Percentiles rank a stretch among this genome's conserved stretches.
Evolutionary conservation across 2,329 filamentous ascomycete genomes (phyloP).

Genomic region (Ceratocystis smalleyi): DNA sequence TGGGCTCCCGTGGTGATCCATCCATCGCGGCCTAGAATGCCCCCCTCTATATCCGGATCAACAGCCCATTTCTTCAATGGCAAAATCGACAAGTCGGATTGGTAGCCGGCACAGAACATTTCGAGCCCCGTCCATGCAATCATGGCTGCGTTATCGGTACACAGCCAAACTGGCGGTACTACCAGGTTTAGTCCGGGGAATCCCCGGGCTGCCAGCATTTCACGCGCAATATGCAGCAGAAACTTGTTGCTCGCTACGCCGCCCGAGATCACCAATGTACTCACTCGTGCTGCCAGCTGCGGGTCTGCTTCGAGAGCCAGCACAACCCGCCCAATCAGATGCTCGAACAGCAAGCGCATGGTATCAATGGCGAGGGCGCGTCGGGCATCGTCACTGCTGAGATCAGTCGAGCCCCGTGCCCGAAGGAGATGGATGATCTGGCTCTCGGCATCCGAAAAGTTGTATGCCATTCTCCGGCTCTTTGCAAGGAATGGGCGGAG

Average conservation of each 20-base stretch:
- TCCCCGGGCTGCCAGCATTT: conserved; percentile 48
- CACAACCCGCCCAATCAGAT: conserved; percentile 60
- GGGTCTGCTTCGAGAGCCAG: conserved; percentile 28
- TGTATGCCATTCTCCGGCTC: conserved; percentile 46
- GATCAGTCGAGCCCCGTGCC: conserved; percentile 26
- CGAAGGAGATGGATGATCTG: conserved; percentile 42
- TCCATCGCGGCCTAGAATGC: conserved; percentile 46
- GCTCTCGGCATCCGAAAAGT: conserved; percentile 58
- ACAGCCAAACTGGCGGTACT: conserved; percentile 62
- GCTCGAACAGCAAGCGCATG: conserved; percentile 76
- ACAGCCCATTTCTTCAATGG: conserved; percentile 59
- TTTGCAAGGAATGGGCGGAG: conserved; percentile 51
- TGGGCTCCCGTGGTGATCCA: conserved; percentile 26
- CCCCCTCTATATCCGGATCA: conserved; percentile 45
- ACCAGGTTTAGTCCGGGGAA: conserved; percentile 45
- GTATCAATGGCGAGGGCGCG: conserved; percentile 52
- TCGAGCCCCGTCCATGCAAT: conserved; percentile 87
- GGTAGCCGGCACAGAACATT: conserved; percentile 72
- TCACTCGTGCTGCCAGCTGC: conserved; percentile 25
- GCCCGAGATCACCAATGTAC: conserved; percentile 66
- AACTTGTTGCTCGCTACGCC: conserved; percentile 80
- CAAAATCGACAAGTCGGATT: conserved; percentile 42
- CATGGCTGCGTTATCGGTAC: conserved; percentile 96
- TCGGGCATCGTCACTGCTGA: conserved; percentile 34
- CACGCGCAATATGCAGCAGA: conserved; percentile 49